Evolutionary conservation across 805 yeast species (phyloP).

Genomic region (Ogataea dorogensis): DNA sequence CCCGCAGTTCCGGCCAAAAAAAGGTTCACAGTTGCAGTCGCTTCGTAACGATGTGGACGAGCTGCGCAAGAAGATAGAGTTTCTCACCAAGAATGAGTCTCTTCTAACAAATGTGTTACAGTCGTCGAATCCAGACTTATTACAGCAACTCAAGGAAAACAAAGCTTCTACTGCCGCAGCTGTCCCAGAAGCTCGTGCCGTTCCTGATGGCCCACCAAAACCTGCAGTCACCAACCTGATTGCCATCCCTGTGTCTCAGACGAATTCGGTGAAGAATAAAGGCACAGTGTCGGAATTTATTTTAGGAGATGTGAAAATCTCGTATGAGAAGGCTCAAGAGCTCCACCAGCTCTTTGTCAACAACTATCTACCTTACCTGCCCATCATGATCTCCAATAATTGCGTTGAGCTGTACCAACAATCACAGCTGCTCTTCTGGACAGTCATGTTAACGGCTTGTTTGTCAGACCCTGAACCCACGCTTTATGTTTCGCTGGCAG

Average conservation of each 20-base stretch:
- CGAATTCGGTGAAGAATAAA: slow-evolving; percentile 21
- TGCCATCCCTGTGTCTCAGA: slow-evolving; percentile 19
- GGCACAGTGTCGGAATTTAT: slow-evolving; percentile 57
- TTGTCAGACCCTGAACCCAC: slow-evolving; percentile 85
- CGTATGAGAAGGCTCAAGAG: slow-evolving; percentile 65
- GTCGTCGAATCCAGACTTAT: slow-evolving; percentile 25
- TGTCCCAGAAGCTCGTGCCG: slow-evolving; percentile 1
- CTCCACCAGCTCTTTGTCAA: slow-evolving; percentile 68
- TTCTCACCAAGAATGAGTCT: slow-evolving; percentile 62
- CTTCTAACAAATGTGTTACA: slow-evolving; percentile 63
- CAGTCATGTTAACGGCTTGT: slow-evolving; percentile 83
- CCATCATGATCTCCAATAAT: slow-evolving; percentile 67
- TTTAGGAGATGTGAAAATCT: slow-evolving; percentile 71
- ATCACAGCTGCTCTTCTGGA: slow-evolving; percentile 86
- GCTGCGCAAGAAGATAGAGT: slow-evolving; percentile 67
- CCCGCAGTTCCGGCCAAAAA: slow-evolving; percentile 87
- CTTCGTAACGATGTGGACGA: slow-evolving; percentile 84
- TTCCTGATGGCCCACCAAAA: slow-evolving; percentile 9
- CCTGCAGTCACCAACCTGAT: slow-evolving; percentile 21
- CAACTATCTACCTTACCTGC: slow-evolving; percentile 72
- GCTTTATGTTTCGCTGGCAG: slow-evolving; percentile 69
- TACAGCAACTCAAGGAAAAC: slow-evolving; percentile 4
- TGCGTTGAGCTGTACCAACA: slow-evolving; percentile 79
- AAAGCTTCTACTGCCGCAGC: neutral
- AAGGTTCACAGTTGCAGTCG: slow-evolving; percentile 85